Base-by-base conservation (phyloP, 2,329 filamentous ascomycete genomes). In the Paecilomyces niveus region DNA sequence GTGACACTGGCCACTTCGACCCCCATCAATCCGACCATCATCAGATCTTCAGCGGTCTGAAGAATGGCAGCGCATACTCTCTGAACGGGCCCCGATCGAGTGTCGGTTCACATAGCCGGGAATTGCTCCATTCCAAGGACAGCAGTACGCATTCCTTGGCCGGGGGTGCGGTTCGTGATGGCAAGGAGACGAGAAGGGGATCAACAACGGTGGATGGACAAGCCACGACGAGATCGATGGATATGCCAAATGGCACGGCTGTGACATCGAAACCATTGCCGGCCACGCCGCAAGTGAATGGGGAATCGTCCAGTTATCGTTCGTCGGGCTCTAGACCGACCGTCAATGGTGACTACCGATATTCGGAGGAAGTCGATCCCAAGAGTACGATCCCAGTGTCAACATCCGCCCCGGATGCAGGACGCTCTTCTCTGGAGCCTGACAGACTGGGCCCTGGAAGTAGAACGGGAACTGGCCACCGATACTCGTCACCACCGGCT, bases 41-140 rank as follows among this genome's bases (percentile, higher is more conserved):
- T 32, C 68, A 70, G 54, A 66, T 75, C 60, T 60, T 73, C 62
- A 71, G 72, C 54, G 68, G 70, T 31, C 58, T 73, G 35, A 76
- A 75, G 67, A 74, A 77, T 72, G 81, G 83, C 68, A 86, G 81
- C 74, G 83, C 86, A 75, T 83, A 79, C 72, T 81, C 83, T 39
- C 68, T 84, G 68, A 80, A 82, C 64, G 86, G 87, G 69, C 83
- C 81, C 63, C 79, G 78, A 65, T 76, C 79, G 58, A 76, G 72
- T 59, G 69, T 72, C 60, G 73, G 73, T 57, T 77, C 76, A 54
- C 75, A 77, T 61, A 73, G 73, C 51, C 67, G 73, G 68, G 76
- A 77, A 21, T 71, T 67, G 63, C 70, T 68, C 33, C 70, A 70
- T 58, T 71, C 74, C 55, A 74, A 75, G 63, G 70, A 78, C 61